Base-by-base conservation (phyloP, 345 rosid species). In the Ceriops tagal region DNA sequence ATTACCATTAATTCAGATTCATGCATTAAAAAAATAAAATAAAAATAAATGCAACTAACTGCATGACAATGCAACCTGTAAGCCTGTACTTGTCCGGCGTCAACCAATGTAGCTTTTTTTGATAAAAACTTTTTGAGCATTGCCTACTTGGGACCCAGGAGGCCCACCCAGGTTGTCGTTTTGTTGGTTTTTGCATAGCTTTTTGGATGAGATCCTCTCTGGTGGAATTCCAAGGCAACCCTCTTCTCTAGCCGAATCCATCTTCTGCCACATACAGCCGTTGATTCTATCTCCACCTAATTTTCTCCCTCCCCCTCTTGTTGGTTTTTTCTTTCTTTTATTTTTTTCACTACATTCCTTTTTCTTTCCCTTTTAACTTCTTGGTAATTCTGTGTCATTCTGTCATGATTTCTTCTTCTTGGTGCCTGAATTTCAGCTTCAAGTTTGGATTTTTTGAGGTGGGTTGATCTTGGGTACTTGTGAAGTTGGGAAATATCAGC, bases 91-190 rank as follows among this genome's bases (percentile, higher is more conserved):
- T 34, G 9, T 34, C 1, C 37, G 9, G 37, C 10, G 37, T 34
- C 37, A 34, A 34, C 37, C 6, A 34, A 39, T 3, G 46, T 3
- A 39, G 5, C 46, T 10, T 24, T 21, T 39, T 24, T 21, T 8
- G 1, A 7, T 4, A 1, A 24, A 4, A 22, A 24, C 4, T 3
- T 65, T 22, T 65, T 21, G 56, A 24, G 53, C 58, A 61, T 26
- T 59, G 60, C 73, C 76, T 78, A 56, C 58, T 60, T 69, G 43
- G 82, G 80, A 70, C 84, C 84, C 71, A 78, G 75, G n/a, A 49
- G 39, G 56, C 61, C 47, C 68, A 13, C 51, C 37, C 28, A 24
- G 34, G 28, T 1, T 64, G 20, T 61, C 16, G 47, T n/a, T 35
- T 34, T 32, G 26, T 37, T 57, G 46, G 71, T 16, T 71, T 71